phyloP scores from a whole-genome alignment of 805 yeast species.

The Candida wancherniae region DNA sequence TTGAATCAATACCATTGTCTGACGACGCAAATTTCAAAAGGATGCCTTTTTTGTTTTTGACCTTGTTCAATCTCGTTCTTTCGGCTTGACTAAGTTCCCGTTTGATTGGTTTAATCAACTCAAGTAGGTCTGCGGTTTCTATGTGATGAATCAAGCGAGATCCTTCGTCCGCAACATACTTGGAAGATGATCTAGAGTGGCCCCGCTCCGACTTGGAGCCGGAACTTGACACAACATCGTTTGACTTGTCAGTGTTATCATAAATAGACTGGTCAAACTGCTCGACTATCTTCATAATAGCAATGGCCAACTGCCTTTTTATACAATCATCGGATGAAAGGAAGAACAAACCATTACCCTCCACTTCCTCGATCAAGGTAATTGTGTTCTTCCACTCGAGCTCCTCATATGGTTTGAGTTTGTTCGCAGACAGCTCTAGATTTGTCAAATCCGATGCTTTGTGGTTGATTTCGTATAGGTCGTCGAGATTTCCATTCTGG shows the following conservation, averaged over 20 bases:
- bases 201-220: constrained; percentile 14
- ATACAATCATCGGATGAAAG: constrained; percentile 81
- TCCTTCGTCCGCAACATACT: constrained; percentile 75
- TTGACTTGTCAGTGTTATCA: constrained; percentile 36
- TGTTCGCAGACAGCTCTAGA: constrained; percentile 12
- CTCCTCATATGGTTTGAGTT: constrained; percentile 46
- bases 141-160: constrained; percentile 72
- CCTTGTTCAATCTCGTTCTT: constrained; percentile 59
- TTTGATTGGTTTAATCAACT: constrained; percentile 50
- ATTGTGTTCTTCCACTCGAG: constrained; percentile 73
- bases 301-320: constrained; percentile 69
- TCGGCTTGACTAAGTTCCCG: constrained; percentile 70
- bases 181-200: constrained; percentile 59
- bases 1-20: constrained; percentile 91
- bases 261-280: constrained; percentile 81
- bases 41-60: constrained; percentile 61
- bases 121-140: constrained; percentile 64
- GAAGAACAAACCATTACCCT: constrained; percentile 91
- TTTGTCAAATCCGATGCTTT: constrained; percentile 33
- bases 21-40: constrained; percentile 81
- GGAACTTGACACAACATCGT: constrained; percentile 17
- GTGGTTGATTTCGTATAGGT: constrained; percentile 42
- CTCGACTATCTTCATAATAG: constrained; percentile 72
- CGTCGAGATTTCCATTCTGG: constrained; percentile 37
- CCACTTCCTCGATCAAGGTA: constrained; percentile 88